Evolutionary conservation across 805 yeast species (phyloP), one percentile per base, ranked within the genome.

Genomic region (Saturnispora hagleri): DNA sequence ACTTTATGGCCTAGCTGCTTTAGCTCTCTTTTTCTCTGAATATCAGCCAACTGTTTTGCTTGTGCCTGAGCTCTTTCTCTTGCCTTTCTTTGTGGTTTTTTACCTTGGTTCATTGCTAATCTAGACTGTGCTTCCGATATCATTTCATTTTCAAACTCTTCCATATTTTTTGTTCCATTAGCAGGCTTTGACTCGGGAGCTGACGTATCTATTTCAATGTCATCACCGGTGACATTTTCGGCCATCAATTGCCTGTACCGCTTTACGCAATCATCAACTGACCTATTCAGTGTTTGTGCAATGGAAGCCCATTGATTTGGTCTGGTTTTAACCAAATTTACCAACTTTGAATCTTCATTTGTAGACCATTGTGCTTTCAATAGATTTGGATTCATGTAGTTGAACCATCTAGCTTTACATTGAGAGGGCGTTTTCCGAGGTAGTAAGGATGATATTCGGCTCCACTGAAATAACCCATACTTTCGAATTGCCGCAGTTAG

Each of bases 261-360:
- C 57, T 89, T 95, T 9, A 88, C 79, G 66, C 96, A 88, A 53
- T 85, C 86, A 13, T 87, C 82, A 0, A 96, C 91, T 0, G 97
- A 87, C 53, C 97, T 72, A 0, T 90, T 89, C 65, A 90, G 71
- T 9, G 82, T 65, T 6, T 86, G 79, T 1, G 95, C 85, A n/a
- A 93, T 86, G 1, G 93, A 81, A 45, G 95, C 77, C 99, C 99
- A 91, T 68, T 90, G 97, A 55, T 90, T 89, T 1, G 98, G 97
- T 58, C 90, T 69, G 34, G 81, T 66, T 58, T 79, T 77, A 0
- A 86, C 89, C 53, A 89, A 60, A 34, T 77, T 74, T 52, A 89
- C 64, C 46, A 91, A 70, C 61, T 77, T 77, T 44, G 78, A 82
- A 64, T 91, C 99, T 54, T 90, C 96, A 27, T 79, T 83, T 28